Evolutionary conservation across 306 rosid genomes (phyloP), one percentile per base, ranked within the genome.

Genomic region (Astragalus glycyphyllos): DNA sequence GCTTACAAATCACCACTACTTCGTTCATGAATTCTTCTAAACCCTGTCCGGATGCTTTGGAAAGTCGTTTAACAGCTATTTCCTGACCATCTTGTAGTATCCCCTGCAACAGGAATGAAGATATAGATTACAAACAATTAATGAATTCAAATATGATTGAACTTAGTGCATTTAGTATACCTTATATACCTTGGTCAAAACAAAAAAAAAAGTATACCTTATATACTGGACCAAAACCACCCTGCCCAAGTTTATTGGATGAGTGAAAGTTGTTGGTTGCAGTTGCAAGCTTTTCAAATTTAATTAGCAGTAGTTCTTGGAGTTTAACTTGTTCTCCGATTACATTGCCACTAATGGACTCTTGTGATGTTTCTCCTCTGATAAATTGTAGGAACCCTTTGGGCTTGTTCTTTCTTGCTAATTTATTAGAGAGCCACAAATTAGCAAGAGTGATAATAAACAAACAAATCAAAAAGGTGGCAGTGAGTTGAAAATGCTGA

Each of bases 11-110:
- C 2, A 60, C 32, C 29, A 9, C 66, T 9, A 38, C 66, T 60
- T 60, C 66, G 3, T 77, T 77, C 76, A 69, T 60, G 54, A 77
- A 77, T 60, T 77, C 77, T 37, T 83, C 75, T 29, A 62, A 6
- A 0, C 81, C 81, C 37, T 77, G 77, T 23, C 73, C 55, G 37
- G 73, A 77, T 35, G 72, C 26, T 4, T 11, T 45, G 16, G 77
- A 62, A 63, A 77, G 77, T 47, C 68, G 63, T 71, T 77, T 77
- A 35, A 71, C 68, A 9, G 73, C 73, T 17, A 71, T 63, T 64
- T 55, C 68, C 4, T 8, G 53, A 23, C 63, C 73, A 26, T 71
- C 73, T 11, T 63, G 11, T 47, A 71, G 35, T 47, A 12, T 17
- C 2, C 82, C 49, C 70, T 68, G 7, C 0, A 44, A 49, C 7